Evolutionary conservation across 257 asterid species (phyloP).

Genomic region (Rubia yunnanensis): DNA sequence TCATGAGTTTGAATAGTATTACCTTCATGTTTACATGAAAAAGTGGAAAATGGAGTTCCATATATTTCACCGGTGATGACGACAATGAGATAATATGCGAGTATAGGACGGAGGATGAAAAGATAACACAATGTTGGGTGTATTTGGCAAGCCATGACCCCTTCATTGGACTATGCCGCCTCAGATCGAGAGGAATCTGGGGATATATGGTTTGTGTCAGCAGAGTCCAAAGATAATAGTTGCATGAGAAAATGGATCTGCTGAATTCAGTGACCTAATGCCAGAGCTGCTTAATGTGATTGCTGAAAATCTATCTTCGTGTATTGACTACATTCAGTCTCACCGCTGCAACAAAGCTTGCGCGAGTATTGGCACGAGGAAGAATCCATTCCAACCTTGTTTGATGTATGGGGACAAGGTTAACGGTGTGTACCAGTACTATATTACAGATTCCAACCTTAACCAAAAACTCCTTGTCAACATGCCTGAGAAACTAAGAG

Average conservation of each 20-base stretch:
- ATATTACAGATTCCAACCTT: not conserved
- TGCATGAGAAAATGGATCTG: too few species aligned
- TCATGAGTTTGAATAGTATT: too few species aligned
- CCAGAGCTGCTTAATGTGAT: too few species aligned
- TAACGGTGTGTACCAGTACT: slow-evolving; percentile 1
- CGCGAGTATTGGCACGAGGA: not conserved
- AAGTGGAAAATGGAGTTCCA: not conserved
- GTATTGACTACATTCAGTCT: not conserved
- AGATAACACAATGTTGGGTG: not conserved
- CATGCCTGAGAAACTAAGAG: not conserved
- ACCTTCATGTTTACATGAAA: too few species aligned
- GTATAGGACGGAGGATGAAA: not conserved
- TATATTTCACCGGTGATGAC: not conserved
- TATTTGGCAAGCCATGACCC: too few species aligned
- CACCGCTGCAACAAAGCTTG: not conserved
- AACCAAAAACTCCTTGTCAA: not conserved
- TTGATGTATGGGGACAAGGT: not conserved
- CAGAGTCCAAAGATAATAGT: not conserved
- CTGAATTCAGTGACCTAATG: not conserved
- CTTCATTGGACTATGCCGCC: too few species aligned
- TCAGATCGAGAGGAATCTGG: not conserved
- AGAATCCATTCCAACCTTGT: not conserved
- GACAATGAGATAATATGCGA: not conserved
- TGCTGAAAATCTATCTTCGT: not conserved
- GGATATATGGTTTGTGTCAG: too few species aligned